These are phyloP conservation scores for Wallemia mellicola DNA, from an alignment of 1,284 basidiomycete genomes.

Conservation along the genomic window DNA sequence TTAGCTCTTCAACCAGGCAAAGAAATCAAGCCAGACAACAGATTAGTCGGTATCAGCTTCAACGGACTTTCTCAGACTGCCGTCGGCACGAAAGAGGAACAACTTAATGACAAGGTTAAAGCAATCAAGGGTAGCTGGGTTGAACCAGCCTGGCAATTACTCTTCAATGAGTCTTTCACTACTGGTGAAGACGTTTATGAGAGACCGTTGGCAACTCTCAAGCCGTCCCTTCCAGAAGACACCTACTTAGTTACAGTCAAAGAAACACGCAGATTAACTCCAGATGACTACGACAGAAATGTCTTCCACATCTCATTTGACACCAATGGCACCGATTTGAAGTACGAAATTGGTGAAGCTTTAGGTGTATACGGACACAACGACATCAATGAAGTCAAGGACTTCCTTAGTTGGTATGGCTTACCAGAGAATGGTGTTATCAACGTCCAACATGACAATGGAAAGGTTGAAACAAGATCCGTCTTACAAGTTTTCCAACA, in stretches of 20 bases:
- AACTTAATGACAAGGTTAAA: constrained; percentile 11
- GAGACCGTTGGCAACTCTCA: constrained; percentile 30
- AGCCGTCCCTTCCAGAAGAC: constrained; percentile 61
- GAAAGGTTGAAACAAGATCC: constrained; percentile 34
- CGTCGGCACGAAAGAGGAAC: constrained; percentile 12
- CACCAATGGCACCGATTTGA: constrained; percentile 66
- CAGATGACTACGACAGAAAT: constrained; percentile 82
- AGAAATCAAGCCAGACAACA: constrained; percentile 11
- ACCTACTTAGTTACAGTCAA: constrained; percentile 79
- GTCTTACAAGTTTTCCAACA: constrained; percentile 85
- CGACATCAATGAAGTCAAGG: constrained; percentile 54
- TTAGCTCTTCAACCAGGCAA: constrained; percentile 10
- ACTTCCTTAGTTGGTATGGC: constrained; percentile 79
- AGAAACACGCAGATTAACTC: constrained; percentile 82
- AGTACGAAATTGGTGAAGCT: constrained; percentile 87
- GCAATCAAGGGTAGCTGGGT: constrained; percentile 29
- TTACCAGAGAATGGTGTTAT: constrained; percentile 52
- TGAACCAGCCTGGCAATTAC: constrained; percentile 56
- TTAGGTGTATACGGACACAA: constrained; percentile 96
- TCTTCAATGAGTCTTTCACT: constrained; percentile 45
- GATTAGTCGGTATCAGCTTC: constrained; percentile 8
- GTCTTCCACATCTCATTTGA: constrained; percentile 97
- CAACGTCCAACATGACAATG: constrained; percentile 37
- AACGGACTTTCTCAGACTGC: constrained; percentile 17
- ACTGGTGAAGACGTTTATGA: constrained; percentile 23